Conservation (phyloP, 106 monocot species). For the Alisma plantagoaquatica region DNA sequence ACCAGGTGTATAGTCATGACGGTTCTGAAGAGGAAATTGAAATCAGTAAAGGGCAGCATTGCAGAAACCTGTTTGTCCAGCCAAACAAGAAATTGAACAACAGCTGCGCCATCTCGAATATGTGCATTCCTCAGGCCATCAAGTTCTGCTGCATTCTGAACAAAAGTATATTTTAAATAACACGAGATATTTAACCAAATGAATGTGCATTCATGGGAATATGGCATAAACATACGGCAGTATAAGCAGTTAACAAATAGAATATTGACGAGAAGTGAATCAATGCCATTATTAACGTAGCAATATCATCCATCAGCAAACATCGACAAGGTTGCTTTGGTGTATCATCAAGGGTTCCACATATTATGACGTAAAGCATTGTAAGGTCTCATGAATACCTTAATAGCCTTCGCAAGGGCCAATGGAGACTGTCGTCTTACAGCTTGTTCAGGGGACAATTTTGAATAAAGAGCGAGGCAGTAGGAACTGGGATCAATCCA, state of each 20-base stretch:
- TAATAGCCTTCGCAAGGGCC: slow-evolving; percentile 88
- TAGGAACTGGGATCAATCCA: slow-evolving; percentile 83
- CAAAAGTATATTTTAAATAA: too few relatives aligned
- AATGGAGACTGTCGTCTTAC: slow-evolving; percentile 79
- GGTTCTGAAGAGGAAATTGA: too few relatives aligned
- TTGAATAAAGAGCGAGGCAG: slow-evolving; percentile 61
- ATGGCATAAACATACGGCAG: not conserved
- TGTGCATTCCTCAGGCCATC: slow-evolving; percentile 87
- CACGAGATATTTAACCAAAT: too few relatives aligned
- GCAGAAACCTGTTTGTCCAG: slow-evolving; percentile 82
- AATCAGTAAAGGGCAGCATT: too few relatives aligned
- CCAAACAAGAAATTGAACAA: slow-evolving; percentile 93
- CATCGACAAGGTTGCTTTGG: too few relatives aligned
- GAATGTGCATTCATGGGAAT: slow-evolving; percentile 1
- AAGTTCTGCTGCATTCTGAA: slow-evolving; percentile 73
- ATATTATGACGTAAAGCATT: too few relatives aligned
- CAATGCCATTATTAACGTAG: too few relatives aligned
- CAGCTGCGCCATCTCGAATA: slow-evolving; percentile 96
- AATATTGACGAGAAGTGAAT: too few relatives aligned
- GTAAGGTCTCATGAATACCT: slow-evolving; percentile 38
- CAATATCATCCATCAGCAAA: too few relatives aligned
- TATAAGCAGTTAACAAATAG: too few relatives aligned
- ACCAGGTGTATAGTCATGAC: too few relatives aligned
- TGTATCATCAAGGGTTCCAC: too few relatives aligned
- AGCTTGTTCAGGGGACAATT: slow-evolving; percentile 40